phyloP scores from a whole-genome alignment of 225 moss, liverwort and hornwort genomes.

The Straminergon stramineum region DNA sequence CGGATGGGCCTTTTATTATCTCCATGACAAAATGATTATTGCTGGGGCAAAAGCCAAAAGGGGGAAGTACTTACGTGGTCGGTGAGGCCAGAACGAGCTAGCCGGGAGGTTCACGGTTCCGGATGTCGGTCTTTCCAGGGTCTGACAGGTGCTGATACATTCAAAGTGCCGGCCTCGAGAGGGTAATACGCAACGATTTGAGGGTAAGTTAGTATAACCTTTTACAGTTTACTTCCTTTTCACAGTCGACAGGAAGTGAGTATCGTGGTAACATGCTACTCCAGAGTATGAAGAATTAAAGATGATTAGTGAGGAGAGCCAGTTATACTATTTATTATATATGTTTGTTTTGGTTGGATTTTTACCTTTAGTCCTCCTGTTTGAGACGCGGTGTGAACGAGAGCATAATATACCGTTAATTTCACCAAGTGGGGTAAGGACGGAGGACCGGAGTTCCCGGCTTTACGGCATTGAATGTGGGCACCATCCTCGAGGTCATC shows the following conservation, averaged over 20 bases:
- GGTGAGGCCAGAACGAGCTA: not conserved
- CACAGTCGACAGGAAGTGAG: not conserved
- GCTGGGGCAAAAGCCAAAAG: not conserved
- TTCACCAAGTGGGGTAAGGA: not conserved
- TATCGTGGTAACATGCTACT: not conserved
- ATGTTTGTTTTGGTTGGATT: not conserved
- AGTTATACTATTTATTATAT: too few relatives aligned
- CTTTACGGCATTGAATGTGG: not conserved
- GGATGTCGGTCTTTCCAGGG: not conserved
- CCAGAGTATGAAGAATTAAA: too few relatives aligned
- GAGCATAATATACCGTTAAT: not conserved
- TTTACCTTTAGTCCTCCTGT: not conserved
- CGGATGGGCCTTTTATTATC: not conserved
- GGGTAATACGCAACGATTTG: not conserved
- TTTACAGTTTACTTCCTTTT: not conserved
- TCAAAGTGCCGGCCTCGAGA: not conserved
- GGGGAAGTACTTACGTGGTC: slow-evolving; percentile 8
- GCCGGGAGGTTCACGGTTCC: not conserved
- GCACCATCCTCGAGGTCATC: not conserved
- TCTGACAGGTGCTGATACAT: not conserved
- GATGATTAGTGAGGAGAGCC: not conserved
- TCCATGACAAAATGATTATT: not conserved
- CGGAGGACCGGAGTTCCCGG: not conserved
- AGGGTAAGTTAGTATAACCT: not conserved
- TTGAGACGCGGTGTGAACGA: not conserved